Conservation (phyloP, 495 filamentous ascomycete genomes). For the Gamarada debralockiae region DNA sequence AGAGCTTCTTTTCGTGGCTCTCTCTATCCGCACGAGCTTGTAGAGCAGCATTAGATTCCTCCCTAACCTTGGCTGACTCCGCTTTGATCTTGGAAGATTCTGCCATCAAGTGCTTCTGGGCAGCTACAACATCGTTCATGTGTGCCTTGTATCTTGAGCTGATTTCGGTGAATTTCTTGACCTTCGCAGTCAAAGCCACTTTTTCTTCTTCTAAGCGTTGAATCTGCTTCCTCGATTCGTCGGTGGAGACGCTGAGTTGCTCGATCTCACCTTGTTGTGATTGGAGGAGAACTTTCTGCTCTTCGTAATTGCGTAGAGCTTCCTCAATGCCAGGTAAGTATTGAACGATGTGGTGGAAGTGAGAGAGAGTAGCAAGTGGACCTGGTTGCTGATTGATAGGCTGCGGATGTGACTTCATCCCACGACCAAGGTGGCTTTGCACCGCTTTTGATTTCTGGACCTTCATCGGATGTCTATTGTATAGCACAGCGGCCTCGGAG, state of each 20-base stretch:
- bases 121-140: slow-evolving; percentile 20
- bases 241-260: background rate
- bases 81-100: background rate
- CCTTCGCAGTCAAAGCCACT: background rate
- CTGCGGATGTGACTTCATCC: background rate
- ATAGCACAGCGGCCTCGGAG: background rate
- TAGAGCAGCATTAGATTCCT: background rate
- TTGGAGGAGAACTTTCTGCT: slow-evolving; percentile 1
- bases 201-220: slow-evolving; percentile 12
- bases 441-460: slow-evolving; percentile 2
- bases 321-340: background rate
- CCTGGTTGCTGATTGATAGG: background rate
- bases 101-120: slow-evolving; percentile 11
- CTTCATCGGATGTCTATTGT: background rate
- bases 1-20: background rate
- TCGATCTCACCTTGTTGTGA: slow-evolving; percentile 7
- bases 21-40: background rate
- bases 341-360: background rate
- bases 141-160: slow-evolving; percentile 18
- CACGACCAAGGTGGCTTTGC: background rate
- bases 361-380: background rate
- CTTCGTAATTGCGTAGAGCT: background rate
- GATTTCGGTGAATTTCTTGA: slow-evolving; percentile 8
- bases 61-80: slow-evolving; percentile 2
- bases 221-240: slow-evolving; percentile 1